A percentile compares a stretch with the other conserved stretches of the same genome.
These are phyloP conservation scores for Pleurotus citrinopileatus DNA, from an alignment of 768 basidiomycete genomes.

Conservation along the genomic window DNA sequence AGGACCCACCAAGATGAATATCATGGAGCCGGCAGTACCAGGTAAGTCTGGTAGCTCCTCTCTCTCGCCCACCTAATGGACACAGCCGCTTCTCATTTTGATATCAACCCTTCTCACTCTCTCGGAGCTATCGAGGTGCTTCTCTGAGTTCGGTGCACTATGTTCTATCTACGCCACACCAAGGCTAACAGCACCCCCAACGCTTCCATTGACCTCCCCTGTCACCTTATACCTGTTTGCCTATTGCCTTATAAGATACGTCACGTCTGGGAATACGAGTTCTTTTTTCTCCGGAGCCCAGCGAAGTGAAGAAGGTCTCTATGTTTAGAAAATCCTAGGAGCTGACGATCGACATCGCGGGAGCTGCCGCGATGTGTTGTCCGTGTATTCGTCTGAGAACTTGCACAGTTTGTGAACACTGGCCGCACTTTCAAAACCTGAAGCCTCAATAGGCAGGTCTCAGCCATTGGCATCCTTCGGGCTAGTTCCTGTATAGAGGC, in stretches of 20 bases:
- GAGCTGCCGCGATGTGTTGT: background rate
- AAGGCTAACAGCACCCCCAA: background rate
- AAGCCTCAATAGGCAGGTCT: too few species aligned
- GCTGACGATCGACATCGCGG: background rate
- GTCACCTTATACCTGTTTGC: background rate
- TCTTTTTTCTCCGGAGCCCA: background rate
- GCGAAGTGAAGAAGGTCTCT: background rate
- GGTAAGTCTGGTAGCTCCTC: too few species aligned
- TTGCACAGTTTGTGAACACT: background rate
- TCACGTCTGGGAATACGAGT: background rate
- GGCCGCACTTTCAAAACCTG: too few species aligned
- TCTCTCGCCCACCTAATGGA: too few species aligned
- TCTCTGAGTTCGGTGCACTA: background rate
- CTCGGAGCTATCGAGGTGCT: background rate
- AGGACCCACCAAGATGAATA: too few species aligned
- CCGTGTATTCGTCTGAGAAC: background rate
- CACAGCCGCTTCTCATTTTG: background rate
- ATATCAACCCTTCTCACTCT: background rate
- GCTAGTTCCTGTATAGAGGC: too few species aligned
- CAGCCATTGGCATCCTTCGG: too few species aligned
- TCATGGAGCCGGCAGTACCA: too few species aligned
- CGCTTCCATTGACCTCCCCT: background rate
- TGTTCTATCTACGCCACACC: conserved; percentile 2
- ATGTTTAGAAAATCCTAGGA: background rate
- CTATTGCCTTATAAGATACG: background rate